phyloP scores from a whole-genome alignment of 768 basidiomycete genomes.

The Rhizopogon vesiculosus region DNA sequence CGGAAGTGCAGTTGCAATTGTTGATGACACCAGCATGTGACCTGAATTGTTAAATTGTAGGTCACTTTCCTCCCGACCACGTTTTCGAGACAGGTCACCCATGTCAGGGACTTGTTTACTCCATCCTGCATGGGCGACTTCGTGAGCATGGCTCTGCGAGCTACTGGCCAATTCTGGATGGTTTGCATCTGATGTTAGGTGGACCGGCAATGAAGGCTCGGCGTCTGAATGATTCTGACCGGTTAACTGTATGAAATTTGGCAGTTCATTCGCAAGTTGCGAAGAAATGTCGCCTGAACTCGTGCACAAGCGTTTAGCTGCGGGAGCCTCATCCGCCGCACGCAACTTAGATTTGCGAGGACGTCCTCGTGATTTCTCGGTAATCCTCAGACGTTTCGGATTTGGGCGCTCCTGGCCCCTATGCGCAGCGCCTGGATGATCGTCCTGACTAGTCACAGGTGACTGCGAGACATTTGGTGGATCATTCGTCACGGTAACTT shows the following conservation, averaged over 20 bases:
- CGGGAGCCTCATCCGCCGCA: background rate
- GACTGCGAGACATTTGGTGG: background rate
- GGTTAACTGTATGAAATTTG: background rate
- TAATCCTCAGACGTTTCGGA: too few species aligned
- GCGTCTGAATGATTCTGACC: background rate
- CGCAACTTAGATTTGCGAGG: background rate
- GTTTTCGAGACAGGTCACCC: background rate
- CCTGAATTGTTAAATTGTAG: background rate
- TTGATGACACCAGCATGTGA: background rate
- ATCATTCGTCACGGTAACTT: background rate
- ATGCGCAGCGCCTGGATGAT: background rate
- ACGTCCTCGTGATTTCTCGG: background rate
- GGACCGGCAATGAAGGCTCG: too few species aligned
- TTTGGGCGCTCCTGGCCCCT: background rate
- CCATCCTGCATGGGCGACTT: background rate
- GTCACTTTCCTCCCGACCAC: background rate
- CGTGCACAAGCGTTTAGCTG: background rate
- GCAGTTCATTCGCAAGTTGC: background rate
- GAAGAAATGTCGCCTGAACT: background rate
- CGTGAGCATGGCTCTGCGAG: background rate
- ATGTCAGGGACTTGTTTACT: background rate
- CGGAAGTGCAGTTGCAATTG: background rate
- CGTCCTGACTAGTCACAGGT: background rate
- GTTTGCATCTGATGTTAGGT: background rate
- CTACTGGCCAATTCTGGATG: background rate